A percentile compares a stretch with the other conserved stretches of the same genome.
These are phyloP conservation scores for Gracilaria gracilis DNA, from an alignment of 23 red algal species.

Conservation along the genomic window DNA sequence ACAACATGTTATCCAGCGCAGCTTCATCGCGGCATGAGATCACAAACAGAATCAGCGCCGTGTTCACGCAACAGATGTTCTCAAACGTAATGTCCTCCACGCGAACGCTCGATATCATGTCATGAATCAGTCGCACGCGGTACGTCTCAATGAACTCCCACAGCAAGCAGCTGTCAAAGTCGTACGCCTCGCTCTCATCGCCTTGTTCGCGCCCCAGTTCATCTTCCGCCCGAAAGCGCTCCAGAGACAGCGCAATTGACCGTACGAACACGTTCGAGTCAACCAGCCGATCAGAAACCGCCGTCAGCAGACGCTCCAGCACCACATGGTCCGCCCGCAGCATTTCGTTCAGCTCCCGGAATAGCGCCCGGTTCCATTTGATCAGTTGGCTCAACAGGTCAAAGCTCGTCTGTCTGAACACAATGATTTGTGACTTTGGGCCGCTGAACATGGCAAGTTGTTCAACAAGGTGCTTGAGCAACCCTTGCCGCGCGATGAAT, in stretches of 20 bases:
- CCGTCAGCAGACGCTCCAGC: slow-evolving; percentile 35
- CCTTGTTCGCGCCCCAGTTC: background rate
- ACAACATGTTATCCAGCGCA: slow-evolving; percentile 37
- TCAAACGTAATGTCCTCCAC: slow-evolving; percentile 82
- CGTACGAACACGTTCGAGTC: slow-evolving; percentile 89
- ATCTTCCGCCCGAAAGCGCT: slow-evolving; percentile 82
- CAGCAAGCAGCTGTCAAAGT: slow-evolving; percentile 70
- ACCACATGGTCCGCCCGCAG: slow-evolving; percentile 26
- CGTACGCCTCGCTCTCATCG: slow-evolving; percentile 21
- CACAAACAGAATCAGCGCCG: slow-evolving; percentile 72
- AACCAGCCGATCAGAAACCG: slow-evolving; percentile 65
- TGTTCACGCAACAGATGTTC: slow-evolving; percentile 85
- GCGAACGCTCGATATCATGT: slow-evolving; percentile 65
- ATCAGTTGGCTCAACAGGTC: slow-evolving; percentile 77
- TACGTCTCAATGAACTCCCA: slow-evolving; percentile 74
- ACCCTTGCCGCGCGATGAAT: slow-evolving; percentile 65
- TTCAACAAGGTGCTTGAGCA: slow-evolving; percentile 58
- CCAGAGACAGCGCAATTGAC: slow-evolving; percentile 71
- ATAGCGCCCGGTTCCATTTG: slow-evolving; percentile 73
- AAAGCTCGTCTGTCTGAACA: slow-evolving; percentile 82
- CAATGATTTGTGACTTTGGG: slow-evolving; percentile 26
- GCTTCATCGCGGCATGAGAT: slow-evolving; percentile 49
- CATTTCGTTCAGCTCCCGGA: slow-evolving; percentile 69
- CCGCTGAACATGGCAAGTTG: slow-evolving; percentile 28
- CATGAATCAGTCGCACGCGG: slow-evolving; percentile 66